A percentile compares a stretch with the other conserved stretches of the same genome.
Evolutionary conservation across 768 basidiomycete species (phyloP).

Genomic region (Lactarius deliciosus): DNA sequence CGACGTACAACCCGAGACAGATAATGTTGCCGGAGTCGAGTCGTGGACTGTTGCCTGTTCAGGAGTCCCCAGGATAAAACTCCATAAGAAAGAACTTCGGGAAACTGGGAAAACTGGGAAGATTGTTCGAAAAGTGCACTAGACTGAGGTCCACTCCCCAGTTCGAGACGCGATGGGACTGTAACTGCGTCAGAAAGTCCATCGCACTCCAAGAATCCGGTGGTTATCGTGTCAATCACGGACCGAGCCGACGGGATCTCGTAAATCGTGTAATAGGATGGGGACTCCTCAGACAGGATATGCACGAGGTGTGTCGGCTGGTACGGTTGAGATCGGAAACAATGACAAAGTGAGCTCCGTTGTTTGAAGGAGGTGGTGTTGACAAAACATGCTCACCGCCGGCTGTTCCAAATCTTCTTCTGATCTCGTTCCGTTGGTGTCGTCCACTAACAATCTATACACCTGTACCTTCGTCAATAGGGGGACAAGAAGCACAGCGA

Average conservation of each 20-base stretch:
- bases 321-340: not conserved
- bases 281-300: not conserved
- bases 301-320: not conserved
- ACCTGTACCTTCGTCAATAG: slow-evolving; percentile 15
- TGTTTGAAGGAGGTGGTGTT: no score
- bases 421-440: not conserved
- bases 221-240: not conserved
- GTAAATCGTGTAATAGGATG: not conserved
- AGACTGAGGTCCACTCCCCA: not conserved
- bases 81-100: not conserved
- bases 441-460: slow-evolving; percentile 6
- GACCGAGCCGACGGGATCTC: not conserved
- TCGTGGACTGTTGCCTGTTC: not conserved
- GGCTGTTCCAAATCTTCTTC: not conserved
- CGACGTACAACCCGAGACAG: not conserved
- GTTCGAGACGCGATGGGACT: not conserved
- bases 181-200: not conserved
- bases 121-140: not conserved
- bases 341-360: not conserved
- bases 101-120: slow-evolving; percentile 1
- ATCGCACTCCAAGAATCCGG: not conserved
- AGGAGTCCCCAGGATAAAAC: not conserved
- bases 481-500: not conserved
- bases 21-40: not conserved
- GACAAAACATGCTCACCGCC: slow-evolving; percentile 2